Conservation (phyloP, 805 yeast genomes). For the Pichia occidentalis region DNA sequence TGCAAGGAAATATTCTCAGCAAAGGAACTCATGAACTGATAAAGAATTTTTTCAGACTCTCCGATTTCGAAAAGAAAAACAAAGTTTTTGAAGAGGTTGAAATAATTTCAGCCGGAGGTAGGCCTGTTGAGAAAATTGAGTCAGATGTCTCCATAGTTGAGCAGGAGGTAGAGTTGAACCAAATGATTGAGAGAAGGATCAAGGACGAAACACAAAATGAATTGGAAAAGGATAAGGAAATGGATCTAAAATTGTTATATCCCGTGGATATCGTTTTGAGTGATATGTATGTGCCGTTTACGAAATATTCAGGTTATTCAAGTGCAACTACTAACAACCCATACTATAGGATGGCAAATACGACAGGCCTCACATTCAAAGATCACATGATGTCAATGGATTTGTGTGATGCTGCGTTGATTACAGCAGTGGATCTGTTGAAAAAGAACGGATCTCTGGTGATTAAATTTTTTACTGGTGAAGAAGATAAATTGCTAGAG, state of each 20-base stretch:
- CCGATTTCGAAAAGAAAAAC: constrained; percentile 26
- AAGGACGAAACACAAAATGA: constrained; percentile 1
- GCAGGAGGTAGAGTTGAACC: constrained; percentile 15
- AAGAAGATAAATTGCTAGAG: constrained; percentile 65
- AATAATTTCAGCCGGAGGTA: constrained; percentile 12
- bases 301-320: constrained; percentile 46
- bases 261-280: constrained; percentile 66
- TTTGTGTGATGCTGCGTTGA: constrained; percentile 83
- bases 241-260: constrained; percentile 12
- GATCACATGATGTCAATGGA: constrained; percentile 88
- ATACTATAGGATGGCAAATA: constrained; percentile 87
- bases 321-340: constrained; percentile 69
- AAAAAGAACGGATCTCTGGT: constrained; percentile 66
- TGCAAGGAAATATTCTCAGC: constrained; percentile 85
- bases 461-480: constrained; percentile 81
- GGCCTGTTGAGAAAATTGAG: constrained; percentile 11
- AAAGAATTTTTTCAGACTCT: constrained; percentile 39
- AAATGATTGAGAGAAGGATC: constrained; percentile 4
- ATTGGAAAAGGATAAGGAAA: neutral
- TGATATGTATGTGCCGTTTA: constrained; percentile 74
- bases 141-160: constrained; percentile 17
- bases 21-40: constrained; percentile 54
- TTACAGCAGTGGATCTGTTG: constrained; percentile 65
- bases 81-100: constrained; percentile 15
- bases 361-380: constrained; percentile 71